These are phyloP conservation scores for Alternaria consortialis DNA, from an alignment of 2,329 filamentous ascomycete species.

Conservation along the genomic window DNA sequence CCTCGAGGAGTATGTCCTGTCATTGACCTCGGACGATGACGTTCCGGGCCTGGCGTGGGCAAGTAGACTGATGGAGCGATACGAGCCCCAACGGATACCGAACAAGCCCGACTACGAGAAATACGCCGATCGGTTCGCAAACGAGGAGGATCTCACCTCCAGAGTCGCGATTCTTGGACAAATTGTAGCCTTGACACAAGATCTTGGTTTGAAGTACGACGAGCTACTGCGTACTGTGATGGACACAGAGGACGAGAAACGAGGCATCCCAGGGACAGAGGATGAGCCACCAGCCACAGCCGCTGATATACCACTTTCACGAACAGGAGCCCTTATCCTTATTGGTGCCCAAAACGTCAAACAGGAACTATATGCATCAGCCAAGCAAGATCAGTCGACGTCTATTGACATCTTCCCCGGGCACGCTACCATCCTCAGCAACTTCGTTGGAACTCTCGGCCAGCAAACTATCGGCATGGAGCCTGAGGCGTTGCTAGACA, in stretches of 20 bases:
- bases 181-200: conserved; percentile 71
- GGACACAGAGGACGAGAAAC: conserved; percentile 51
- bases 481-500: conserved; percentile 64
- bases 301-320: conserved; percentile 64
- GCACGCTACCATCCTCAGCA: conserved; percentile 60
- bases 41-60: conserved; percentile 61
- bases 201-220: conserved; percentile 60
- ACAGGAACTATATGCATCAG: conserved; percentile 58
- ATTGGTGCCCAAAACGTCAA: conserved; percentile 62
- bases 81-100: conserved; percentile 67
- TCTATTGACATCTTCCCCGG: conserved; percentile 62
- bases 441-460: conserved; percentile 58
- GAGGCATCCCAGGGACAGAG: conserved; percentile 58
- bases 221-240: conserved; percentile 58
- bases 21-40: conserved; percentile 55
- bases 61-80: conserved; percentile 71
- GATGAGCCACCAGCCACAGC: conserved; percentile 63
- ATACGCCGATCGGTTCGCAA: conserved; percentile 70
- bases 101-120: conserved; percentile 68
- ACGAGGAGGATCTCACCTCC: conserved; percentile 68
- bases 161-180: conserved; percentile 75
- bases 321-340: conserved; percentile 64
- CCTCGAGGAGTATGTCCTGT: conserved; percentile 76
- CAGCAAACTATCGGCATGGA: conserved; percentile 49
- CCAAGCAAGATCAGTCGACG: conserved; percentile 44